Evolutionary conservation across 2,329 filamentous ascomycete genomes (phyloP).

Genomic region (Aspergillus uvarum): DNA sequence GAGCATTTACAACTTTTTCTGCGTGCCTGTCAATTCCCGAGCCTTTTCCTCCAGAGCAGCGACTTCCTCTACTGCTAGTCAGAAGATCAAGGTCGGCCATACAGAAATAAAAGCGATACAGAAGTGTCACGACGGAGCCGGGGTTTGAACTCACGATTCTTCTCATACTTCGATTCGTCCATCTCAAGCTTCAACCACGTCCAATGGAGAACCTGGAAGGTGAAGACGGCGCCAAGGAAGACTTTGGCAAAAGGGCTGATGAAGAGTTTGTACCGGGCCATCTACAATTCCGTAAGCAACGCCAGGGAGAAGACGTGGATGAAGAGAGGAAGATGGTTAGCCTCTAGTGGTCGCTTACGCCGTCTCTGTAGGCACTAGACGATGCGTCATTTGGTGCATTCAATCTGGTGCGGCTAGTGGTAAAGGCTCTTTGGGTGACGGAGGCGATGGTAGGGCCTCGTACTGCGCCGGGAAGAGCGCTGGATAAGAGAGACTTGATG

Average conservation of each 20-base stretch:
- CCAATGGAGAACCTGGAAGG: constrained; percentile 51
- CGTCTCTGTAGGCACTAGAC: constrained; percentile 28
- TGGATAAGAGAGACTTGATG: not conserved
- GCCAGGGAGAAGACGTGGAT: not conserved
- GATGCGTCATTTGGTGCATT: constrained; percentile 9
- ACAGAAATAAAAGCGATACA: not conserved
- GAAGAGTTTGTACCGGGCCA: constrained; percentile 42
- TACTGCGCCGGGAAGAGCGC: not conserved
- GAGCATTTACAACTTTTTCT: constrained; percentile 24
- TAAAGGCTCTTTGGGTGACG: constrained; percentile 13
- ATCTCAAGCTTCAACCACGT: constrained; percentile 50
- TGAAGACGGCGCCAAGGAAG: constrained; percentile 50
- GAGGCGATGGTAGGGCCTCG: not conserved
- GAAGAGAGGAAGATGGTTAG: not conserved
- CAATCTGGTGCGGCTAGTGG: constrained; percentile 11
- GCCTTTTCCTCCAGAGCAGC: constrained; percentile 37
- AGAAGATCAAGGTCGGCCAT: constrained; percentile 7
- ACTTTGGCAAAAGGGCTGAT: constrained; percentile 48
- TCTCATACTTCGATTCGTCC: constrained; percentile 44
- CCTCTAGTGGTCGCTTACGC: constrained; percentile 22
- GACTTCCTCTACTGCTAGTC: constrained; percentile 32
- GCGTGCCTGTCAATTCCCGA: constrained; percentile 30
- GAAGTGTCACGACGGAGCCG: not conserved
- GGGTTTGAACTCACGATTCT: constrained; percentile 36
- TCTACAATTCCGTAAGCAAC: constrained; percentile 25